phyloP scores from a whole-genome alignment of 345 rosid genomes.

The Eucalyptus polybractea region DNA sequence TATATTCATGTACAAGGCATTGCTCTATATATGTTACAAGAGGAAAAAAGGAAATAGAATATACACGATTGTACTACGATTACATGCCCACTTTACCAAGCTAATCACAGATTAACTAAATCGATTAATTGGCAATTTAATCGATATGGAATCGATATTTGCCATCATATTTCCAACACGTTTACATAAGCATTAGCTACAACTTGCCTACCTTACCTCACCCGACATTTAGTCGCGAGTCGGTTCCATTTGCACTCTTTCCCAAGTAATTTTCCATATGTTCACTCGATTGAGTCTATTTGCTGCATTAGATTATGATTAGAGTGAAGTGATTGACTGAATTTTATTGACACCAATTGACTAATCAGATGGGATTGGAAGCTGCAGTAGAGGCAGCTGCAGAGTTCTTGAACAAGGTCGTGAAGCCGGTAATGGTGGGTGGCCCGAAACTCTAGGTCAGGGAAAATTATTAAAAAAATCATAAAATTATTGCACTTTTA shows the following conservation, averaged over 20 bases:
- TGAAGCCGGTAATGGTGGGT: conserved; percentile 59
- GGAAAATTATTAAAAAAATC: no score
- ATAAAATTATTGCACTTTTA: no score
- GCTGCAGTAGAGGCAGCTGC: conserved; percentile 66
- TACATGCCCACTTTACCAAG: no score
- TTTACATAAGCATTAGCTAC: conserved; percentile 60
- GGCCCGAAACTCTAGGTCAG: conserved; percentile 26
- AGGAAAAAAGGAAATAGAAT: no score
- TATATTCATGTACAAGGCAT: no score
- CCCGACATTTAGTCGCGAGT: conserved; percentile 49
- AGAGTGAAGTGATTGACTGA: neutral
- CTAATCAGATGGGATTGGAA: conserved; percentile 43
- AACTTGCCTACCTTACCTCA: conserved; percentile 58
- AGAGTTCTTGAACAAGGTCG: conserved; percentile 60
- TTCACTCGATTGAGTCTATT: neutral
- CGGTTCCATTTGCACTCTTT: conserved; percentile 44
- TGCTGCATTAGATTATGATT: neutral
- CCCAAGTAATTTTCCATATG: conserved; percentile 18
- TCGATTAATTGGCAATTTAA: no score
- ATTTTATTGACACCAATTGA: conserved; percentile 10
- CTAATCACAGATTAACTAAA: no score
- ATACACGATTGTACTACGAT: no score
- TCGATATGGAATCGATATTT: no score
- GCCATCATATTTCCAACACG: neutral
- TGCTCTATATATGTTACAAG: no score